Evolutionary conservation across 2,329 filamentous ascomycete species (phyloP).

Genomic region (Stagonosporopsis rhizophila): DNA sequence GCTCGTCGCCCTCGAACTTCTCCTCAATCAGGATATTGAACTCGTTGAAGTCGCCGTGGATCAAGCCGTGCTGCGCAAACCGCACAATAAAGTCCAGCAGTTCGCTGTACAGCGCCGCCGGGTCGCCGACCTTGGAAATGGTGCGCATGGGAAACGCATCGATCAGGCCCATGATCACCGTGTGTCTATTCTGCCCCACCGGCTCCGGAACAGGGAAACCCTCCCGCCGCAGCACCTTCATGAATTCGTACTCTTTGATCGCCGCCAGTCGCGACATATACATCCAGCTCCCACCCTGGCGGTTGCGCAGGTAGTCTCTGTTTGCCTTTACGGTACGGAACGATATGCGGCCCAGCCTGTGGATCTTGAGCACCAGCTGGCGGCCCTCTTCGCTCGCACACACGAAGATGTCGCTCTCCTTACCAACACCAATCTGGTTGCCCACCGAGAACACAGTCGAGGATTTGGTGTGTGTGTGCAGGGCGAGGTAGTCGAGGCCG

Average conservation of each 20-base stretch:
- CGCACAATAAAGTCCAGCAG: constrained; percentile 85
- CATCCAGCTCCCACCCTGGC: constrained; percentile 89
- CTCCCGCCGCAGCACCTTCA: constrained; percentile 82
- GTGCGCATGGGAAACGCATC: constrained; percentile 92
- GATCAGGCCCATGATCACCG: constrained; percentile 93
- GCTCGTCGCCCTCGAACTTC: constrained; percentile 49
- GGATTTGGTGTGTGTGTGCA: constrained; percentile 84
- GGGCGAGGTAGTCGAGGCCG: constrained; percentile 94
- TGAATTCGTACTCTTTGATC: constrained; percentile 93
- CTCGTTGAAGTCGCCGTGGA: constrained; percentile 98
- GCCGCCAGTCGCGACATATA: constrained; percentile 93
- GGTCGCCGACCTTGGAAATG: constrained; percentile 82
- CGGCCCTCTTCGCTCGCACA: constrained; percentile 80
- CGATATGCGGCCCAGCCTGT: constrained; percentile 91
- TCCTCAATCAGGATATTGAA: constrained; percentile 98
- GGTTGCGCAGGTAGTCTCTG: constrained; percentile 89
- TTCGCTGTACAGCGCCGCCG: constrained; percentile 87
- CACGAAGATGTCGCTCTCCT: constrained; percentile 96
- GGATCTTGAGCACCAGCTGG: constrained; percentile 91
- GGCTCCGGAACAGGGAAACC: constrained; percentile 91
- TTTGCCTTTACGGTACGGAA: constrained; percentile 97
- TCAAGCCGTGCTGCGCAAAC: constrained; percentile 84
- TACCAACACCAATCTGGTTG: constrained; percentile 92
- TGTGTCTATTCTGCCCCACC: constrained; percentile 88
- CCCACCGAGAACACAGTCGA: constrained; percentile 89